Conservation (phyloP, 2,329 filamentous ascomycete species). For the Cytospora leucostoma region DNA sequence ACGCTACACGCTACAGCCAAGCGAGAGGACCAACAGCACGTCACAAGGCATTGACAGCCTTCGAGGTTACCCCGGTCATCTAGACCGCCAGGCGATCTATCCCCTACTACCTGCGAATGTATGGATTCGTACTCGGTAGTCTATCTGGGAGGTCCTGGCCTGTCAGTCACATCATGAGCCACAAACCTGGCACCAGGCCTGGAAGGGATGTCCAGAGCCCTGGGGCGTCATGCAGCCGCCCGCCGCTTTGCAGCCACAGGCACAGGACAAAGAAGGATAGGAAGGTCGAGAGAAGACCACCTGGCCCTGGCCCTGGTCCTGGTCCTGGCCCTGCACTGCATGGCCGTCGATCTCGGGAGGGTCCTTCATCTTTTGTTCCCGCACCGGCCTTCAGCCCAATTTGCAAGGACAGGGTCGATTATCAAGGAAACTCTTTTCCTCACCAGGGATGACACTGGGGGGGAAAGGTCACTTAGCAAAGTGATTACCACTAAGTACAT, state of each 20-base stretch:
- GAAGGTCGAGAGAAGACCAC: conserved; percentile 5
- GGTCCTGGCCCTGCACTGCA: background rate
- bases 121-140: background rate
- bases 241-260: background rate
- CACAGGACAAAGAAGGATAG: background rate
- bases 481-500: background rate
- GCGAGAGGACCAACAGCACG: no score
- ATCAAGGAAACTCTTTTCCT: conserved; percentile 1
- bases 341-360: conserved; percentile 20
- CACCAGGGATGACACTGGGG: conserved; percentile 15
- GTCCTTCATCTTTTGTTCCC: conserved; percentile 19
- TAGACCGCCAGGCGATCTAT: conserved; percentile 8
- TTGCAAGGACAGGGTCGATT: conserved; percentile 20
- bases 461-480: background rate
- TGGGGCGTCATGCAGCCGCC: background rate
- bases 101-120: background rate
- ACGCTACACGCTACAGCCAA: no score
- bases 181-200: conserved; percentile 5
- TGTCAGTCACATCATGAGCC: conserved; percentile 23
- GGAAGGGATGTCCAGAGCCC: background rate
- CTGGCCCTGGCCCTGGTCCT: background rate
- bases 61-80: no score
- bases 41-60: no score
- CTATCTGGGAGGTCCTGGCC: conserved; percentile 25
- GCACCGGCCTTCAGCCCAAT: conserved; percentile 18